phyloP scores from a whole-genome alignment of 768 basidiomycete genomes.

The Trichaptum fuscoviolaceum region DNA sequence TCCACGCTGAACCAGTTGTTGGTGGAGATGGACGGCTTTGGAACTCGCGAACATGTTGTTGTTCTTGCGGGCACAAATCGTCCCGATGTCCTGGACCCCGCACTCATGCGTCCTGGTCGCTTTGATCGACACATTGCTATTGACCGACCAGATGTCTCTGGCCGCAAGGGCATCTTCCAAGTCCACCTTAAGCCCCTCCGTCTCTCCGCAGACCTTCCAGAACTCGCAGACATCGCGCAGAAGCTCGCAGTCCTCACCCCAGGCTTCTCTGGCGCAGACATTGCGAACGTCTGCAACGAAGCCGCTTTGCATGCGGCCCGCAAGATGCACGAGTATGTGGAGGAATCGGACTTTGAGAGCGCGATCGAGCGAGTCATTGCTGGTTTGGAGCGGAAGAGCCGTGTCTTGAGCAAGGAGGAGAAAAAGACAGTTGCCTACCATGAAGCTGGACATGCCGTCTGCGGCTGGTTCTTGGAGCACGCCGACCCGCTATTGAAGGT shows the following conservation, averaged over 20 bases:
- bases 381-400: slow-evolving; percentile 91
- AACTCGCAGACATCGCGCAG: slow-evolving; percentile 62
- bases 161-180: slow-evolving; percentile 88
- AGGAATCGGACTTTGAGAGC: slow-evolving; percentile 87
- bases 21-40: slow-evolving; percentile 99
- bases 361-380: slow-evolving; percentile 98
- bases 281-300: slow-evolving; percentile 99
- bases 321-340: slow-evolving; percentile 69
- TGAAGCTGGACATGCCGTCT: slow-evolving; percentile 97
- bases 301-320: slow-evolving; percentile 94
- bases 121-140: slow-evolving; percentile 97
- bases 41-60: slow-evolving; percentile 94
- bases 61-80: slow-evolving; percentile 96
- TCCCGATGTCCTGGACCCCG: slow-evolving; percentile 92
- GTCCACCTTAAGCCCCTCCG: slow-evolving; percentile 87
- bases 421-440: slow-evolving; percentile 99
- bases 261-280: slow-evolving; percentile 97
- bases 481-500: slow-evolving; percentile 97
- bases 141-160: slow-evolving; percentile 90
- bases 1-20: slow-evolving; percentile 95
- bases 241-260: slow-evolving; percentile 96
- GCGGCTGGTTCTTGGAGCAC: slow-evolving; percentile 97
- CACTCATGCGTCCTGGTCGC: slow-evolving; percentile 94
- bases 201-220: slow-evolving; percentile 49
- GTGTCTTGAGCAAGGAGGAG: slow-evolving; percentile 90